Conservation (phyloP, 495 filamentous ascomycete species). For the Amniculicola lignicola region DNA sequence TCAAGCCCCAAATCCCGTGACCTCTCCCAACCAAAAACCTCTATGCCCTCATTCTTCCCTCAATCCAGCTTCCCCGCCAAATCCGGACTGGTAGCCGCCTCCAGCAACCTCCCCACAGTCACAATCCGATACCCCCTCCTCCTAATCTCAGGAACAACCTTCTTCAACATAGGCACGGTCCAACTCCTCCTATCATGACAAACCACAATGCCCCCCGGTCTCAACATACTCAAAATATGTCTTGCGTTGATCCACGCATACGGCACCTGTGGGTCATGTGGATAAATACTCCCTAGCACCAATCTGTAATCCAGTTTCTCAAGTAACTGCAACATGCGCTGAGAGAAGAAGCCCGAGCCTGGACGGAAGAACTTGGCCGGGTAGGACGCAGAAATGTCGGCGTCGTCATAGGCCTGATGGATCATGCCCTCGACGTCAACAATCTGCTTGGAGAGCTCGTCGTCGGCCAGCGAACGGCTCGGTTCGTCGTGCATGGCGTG, state of each 20-base stretch:
- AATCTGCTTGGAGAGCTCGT: slow-evolving; percentile 42
- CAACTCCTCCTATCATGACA: slow-evolving; percentile 78
- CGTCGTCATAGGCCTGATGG: slow-evolving; percentile 50
- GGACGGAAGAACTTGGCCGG: slow-evolving; percentile 63
- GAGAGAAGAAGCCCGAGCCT: slow-evolving; percentile 75
- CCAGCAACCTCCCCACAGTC: slow-evolving; percentile 47
- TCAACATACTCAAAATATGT: slow-evolving; percentile 74
- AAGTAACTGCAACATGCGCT: slow-evolving; percentile 59
- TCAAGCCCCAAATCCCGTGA: too few species aligned
- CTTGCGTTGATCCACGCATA: slow-evolving; percentile 67
- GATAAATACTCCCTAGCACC: slow-evolving; percentile 78
- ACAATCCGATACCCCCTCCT: slow-evolving; percentile 65
- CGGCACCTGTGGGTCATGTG: slow-evolving; percentile 77
- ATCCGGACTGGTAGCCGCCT: neutral
- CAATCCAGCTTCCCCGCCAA: too few species aligned
- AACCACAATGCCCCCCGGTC: slow-evolving; percentile 72
- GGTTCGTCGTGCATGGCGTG: slow-evolving; percentile 85
- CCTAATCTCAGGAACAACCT: slow-evolving; percentile 66
- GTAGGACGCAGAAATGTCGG: slow-evolving; percentile 34
- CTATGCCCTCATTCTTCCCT: too few species aligned
- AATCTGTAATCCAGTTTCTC: slow-evolving; percentile 57
- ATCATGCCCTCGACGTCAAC: slow-evolving; percentile 50
- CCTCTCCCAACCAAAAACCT: too few species aligned
- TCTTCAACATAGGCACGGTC: slow-evolving; percentile 71
- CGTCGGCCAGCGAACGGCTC: slow-evolving; percentile 45